A percentile compares a stretch with the other conserved stretches of the same genome.
Conservation (phyloP, 495 filamentous ascomycete species). For the Tuber melanosporum region DNA sequence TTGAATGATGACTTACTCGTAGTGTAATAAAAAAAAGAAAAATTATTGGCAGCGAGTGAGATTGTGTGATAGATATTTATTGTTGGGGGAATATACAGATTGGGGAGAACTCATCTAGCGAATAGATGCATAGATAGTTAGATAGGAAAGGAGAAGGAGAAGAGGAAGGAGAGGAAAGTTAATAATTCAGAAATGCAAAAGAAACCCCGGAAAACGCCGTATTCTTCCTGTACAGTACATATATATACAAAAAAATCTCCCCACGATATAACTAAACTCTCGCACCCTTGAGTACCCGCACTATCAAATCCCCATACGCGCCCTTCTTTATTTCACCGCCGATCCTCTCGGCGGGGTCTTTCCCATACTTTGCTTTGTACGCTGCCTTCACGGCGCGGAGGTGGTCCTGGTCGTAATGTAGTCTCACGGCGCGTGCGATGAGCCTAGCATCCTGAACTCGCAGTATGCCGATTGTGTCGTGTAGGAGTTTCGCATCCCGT, state of each 20-base stretch:
- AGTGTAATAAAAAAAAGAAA: background rate
- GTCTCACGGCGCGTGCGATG: slow-evolving; percentile 26
- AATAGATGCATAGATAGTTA: background rate
- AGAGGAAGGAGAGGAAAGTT: background rate
- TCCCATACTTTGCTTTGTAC: slow-evolving; percentile 24
- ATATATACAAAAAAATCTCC: background rate
- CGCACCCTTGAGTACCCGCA: slow-evolving; percentile 19
- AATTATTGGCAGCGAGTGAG: background rate
- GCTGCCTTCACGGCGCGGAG: slow-evolving; percentile 25
- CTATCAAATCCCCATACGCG: slow-evolving; percentile 29
- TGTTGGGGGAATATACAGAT: background rate
- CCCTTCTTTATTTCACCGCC: slow-evolving; percentile 27
- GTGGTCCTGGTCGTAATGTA: slow-evolving; percentile 28
- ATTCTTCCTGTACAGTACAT: background rate
- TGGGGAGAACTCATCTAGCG: background rate
- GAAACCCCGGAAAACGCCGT: background rate
- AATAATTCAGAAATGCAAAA: background rate
- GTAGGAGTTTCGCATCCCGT: slow-evolving; percentile 33
- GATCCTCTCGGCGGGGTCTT: slow-evolving; percentile 18
- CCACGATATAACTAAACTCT: background rate
- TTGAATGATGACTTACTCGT: too few relatives aligned
- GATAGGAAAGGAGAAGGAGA: background rate
- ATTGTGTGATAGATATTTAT: background rate
- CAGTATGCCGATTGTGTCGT: slow-evolving; percentile 28
- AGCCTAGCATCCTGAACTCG: slow-evolving; percentile 25